These are phyloP conservation scores for Didymella arachidicola DNA, from an alignment of 2,329 filamentous ascomycete genomes.

Conservation along the genomic window DNA sequence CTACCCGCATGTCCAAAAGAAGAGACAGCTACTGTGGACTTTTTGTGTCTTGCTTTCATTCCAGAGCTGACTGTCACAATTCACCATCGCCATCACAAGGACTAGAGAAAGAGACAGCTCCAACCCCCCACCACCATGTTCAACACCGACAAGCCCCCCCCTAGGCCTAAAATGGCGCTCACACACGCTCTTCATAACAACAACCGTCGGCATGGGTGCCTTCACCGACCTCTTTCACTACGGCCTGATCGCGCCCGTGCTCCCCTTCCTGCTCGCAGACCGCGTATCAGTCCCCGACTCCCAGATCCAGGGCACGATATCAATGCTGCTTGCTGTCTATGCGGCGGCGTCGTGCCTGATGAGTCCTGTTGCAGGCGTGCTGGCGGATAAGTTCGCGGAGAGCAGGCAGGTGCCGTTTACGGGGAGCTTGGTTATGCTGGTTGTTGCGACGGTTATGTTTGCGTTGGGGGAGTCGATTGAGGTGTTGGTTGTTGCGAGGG, in stretches of 20 bases:
- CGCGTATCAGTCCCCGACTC: conserved; percentile 58
- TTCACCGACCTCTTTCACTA: conserved; percentile 69
- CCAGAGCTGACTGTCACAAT: too few relatives aligned
- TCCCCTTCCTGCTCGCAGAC: conserved; percentile 65
- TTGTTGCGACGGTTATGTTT: conserved; percentile 64
- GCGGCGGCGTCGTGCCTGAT: conserved; percentile 62
- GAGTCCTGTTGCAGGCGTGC: conserved; percentile 61
- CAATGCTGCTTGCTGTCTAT: conserved; percentile 62
- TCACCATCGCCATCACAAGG: not conserved
- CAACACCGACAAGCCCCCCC: conserved; percentile 23
- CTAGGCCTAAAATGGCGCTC: conserved; percentile 60
- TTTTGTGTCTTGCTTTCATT: not conserved
- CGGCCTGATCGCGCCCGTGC: conserved; percentile 64
- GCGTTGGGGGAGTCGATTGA: conserved; percentile 59
- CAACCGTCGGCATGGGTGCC: conserved; percentile 63
- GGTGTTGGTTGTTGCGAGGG: conserved; percentile 60
- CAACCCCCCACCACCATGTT: not conserved
- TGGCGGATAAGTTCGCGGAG: conserved; percentile 60
- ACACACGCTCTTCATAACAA: conserved; percentile 65
- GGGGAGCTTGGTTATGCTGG: conserved; percentile 60
- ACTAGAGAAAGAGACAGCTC: not conserved
- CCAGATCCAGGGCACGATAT: conserved; percentile 62
- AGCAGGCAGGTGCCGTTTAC: conserved; percentile 67
- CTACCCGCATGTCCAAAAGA: not conserved
- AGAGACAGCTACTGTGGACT: not conserved